phyloP scores from a whole-genome alignment of 2,329 filamentous ascomycete genomes.

The Penicillium freii region DNA sequence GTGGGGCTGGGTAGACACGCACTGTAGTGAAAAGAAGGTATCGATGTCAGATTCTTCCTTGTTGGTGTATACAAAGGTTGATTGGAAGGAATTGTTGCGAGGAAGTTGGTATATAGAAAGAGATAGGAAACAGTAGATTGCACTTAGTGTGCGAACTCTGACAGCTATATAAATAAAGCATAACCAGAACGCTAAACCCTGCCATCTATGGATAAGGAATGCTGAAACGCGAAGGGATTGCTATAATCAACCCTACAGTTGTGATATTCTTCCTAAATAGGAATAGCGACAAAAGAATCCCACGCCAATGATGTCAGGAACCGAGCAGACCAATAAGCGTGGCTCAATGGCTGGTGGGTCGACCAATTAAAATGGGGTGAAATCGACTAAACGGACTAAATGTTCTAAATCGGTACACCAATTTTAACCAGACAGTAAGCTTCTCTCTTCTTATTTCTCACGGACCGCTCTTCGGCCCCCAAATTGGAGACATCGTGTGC shows the following conservation, averaged over 20 bases:
- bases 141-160: neutral
- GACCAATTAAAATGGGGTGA: neutral
- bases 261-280: conserved; percentile 16
- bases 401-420: conserved; percentile 9
- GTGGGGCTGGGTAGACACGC: neutral
- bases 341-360: neutral
- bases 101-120: neutral
- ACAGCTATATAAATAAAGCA: neutral
- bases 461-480: neutral
- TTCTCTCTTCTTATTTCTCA: neutral
- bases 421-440: neutral
- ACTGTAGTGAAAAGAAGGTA: neutral
- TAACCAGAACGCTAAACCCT: neutral
- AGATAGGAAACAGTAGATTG: neutral
- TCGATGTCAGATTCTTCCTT: neutral
- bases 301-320: conserved; percentile 22
- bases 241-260: conserved; percentile 10
- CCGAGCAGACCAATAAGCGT: conserved; percentile 21
- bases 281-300: conserved; percentile 8
- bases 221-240: conserved; percentile 17
- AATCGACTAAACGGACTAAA: neutral
- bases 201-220: conserved; percentile 10
- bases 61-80: neutral
- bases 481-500: neutral
- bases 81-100: neutral